phyloP scores from a whole-genome alignment of 2,329 filamentous ascomycete genomes.

The Beauveria scarabaeidicola region DNA sequence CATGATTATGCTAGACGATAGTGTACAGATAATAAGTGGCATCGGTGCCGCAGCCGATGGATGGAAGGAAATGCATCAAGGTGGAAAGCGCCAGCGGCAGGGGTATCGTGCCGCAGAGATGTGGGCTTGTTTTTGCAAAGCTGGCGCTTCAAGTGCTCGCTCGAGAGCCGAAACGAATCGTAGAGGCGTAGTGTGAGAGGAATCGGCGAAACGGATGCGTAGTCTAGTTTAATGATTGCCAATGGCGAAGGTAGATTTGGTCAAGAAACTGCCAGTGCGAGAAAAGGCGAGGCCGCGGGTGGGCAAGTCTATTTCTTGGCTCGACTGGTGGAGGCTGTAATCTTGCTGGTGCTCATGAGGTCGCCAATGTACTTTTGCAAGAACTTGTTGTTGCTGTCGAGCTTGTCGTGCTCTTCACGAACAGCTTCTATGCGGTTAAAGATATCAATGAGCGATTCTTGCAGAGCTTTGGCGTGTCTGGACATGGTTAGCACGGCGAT shows the following conservation, averaged over 20 bases:
- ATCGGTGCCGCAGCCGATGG: neutral
- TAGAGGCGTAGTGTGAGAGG: neutral
- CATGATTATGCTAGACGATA: neutral
- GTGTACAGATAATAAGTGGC: slow-evolving; percentile 5
- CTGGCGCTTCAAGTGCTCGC: slow-evolving; percentile 9
- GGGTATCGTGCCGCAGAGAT: slow-evolving; percentile 9
- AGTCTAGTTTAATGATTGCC: neutral
- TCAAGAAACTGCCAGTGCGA: neutral
- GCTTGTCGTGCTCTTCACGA: slow-evolving; percentile 88
- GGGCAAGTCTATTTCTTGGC: slow-evolving; percentile 40
- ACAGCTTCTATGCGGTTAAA: slow-evolving; percentile 93
- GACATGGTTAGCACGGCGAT: neutral
- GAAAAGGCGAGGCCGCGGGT: neutral
- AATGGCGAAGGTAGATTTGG: neutral
- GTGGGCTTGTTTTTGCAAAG: slow-evolving; percentile 1
- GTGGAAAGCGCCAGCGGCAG: slow-evolving; percentile 7
- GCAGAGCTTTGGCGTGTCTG: slow-evolving; percentile 81
- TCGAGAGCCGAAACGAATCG: slow-evolving; percentile 2
- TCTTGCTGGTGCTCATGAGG: slow-evolving; percentile 78
- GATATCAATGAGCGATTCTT: slow-evolving; percentile 81
- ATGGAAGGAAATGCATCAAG: neutral
- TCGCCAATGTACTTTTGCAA: slow-evolving; percentile 97
- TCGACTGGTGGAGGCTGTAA: slow-evolving; percentile 48
- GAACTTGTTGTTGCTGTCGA: slow-evolving; percentile 95
- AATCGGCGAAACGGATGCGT: neutral